These are phyloP conservation scores for Exophiala sp. DNA, from an alignment of 2,329 filamentous ascomycete genomes.

Conservation along the genomic window DNA sequence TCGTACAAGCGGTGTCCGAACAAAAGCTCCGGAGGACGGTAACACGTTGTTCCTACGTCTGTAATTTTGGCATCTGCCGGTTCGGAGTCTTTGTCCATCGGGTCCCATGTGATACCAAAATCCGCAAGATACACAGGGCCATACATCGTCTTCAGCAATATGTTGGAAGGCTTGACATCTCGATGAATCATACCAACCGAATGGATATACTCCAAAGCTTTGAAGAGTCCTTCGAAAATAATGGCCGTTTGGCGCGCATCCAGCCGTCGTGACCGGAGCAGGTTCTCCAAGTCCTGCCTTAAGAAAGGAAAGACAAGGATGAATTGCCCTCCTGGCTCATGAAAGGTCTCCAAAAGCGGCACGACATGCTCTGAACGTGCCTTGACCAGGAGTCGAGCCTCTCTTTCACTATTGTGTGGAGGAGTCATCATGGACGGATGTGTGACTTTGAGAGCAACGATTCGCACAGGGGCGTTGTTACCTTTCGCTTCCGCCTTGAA, in stretches of 20 bases:
- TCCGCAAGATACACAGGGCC: constrained; percentile 80
- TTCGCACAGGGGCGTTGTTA: constrained; percentile 34
- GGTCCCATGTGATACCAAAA: constrained; percentile 88
- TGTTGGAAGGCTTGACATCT: constrained; percentile 89
- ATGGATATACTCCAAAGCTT: constrained; percentile 70
- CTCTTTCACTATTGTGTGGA: constrained; percentile 78
- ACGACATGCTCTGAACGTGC: constrained; percentile 54
- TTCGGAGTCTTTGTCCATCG: constrained; percentile 58
- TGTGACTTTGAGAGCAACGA: constrained; percentile 81
- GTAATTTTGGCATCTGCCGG: constrained; percentile 68
- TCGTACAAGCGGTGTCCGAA: constrained; percentile 78
- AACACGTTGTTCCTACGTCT: constrained; percentile 89
- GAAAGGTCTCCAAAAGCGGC: constrained; percentile 67
- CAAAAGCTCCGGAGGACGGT: constrained; percentile 83
- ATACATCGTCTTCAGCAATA: constrained; percentile 64
- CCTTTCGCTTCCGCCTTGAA: constrained; percentile 60
- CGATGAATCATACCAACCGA: constrained; percentile 76
- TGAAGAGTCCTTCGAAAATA: constrained; percentile 66
- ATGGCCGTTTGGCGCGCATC: constrained; percentile 39
- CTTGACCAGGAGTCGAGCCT: constrained; percentile 68
- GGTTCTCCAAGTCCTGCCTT: constrained; percentile 65
- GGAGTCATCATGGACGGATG: constrained; percentile 67
- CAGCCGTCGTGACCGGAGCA: constrained; percentile 49
- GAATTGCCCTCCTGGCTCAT: constrained; percentile 64
- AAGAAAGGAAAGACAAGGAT: constrained; percentile 84